Base-by-base conservation (phyloP, 306 rosid genomes). In the Urtica urens region DNA sequence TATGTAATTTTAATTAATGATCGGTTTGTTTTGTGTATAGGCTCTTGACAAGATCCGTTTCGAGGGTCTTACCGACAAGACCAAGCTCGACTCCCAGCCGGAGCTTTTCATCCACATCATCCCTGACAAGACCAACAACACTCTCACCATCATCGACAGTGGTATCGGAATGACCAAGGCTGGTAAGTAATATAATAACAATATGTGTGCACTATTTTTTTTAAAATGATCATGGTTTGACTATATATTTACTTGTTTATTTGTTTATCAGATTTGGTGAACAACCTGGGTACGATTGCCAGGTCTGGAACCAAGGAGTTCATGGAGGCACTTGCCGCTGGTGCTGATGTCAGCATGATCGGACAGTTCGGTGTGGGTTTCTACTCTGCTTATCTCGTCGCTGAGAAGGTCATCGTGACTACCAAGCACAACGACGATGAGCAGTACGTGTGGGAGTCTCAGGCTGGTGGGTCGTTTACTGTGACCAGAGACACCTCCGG, bases 291-390 rank as follows among this genome's bases (percentile, higher is more conserved):
- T 45, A 87, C 96, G n/a, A 83, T 87, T 58, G 96, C 96, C 4
- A 71, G 96, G 78, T 87, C 96, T 21, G 96, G 96, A 1, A 87
- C 96, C 68, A 87, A 87, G 76, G 94, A 87, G 51, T 87, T 87
- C 72, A 83, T 80, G 96, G 96, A 87, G 65, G 96, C 96, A 19
- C 34, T 87, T 50, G 83, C 96, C n/a, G 94, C 96, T 31, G 96
- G 96, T 49, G 93, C 96, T 49, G 96, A 87, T 63, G 96, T 87
- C 31, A 87, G 96, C 76, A 87, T 87, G 96, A 87, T 87, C 1
- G 96, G 96, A 0, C 96, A 83, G 64, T 87, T 87, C 13, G 96
- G 96, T 66, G 96, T 87, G 48, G 94, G 96, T n/a, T 87, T 87
- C 74, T 87, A 87, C 66, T 87, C 96, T 0, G 86, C 96, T 11